These are phyloP conservation scores for Papilionanthe hybrid DNA, from an alignment of 116 monocot genomes.

Conservation along the genomic window DNA sequence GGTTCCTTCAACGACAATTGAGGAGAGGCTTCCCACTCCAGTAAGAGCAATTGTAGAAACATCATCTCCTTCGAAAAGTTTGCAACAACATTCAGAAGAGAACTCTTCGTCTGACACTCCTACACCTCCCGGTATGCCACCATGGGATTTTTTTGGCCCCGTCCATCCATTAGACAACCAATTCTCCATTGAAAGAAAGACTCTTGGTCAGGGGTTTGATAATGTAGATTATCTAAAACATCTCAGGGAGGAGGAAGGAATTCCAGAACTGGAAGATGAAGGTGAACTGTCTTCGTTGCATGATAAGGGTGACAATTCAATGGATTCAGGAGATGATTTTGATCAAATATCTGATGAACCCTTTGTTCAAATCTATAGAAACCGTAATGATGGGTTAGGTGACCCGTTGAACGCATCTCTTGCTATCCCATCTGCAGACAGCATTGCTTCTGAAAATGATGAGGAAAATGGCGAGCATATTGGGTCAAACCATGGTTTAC, in stretches of 20 bases:
- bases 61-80: slow-evolving; percentile 25
- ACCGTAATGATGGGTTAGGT: slow-evolving; percentile 39
- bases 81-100: slow-evolving; percentile 27
- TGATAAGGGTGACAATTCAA: slow-evolving; percentile 36
- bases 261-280: slow-evolving; percentile 82
- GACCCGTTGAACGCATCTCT: slow-evolving; percentile 13
- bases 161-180: slow-evolving; percentile 61
- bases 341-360: slow-evolving; percentile 58
- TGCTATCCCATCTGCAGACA: slow-evolving; percentile 9
- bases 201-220: slow-evolving; percentile 32
- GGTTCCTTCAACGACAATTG: slow-evolving; percentile 37
- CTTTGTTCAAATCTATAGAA: slow-evolving; percentile 70
- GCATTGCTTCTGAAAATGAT: slow-evolving; percentile 27
- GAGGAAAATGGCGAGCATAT: slow-evolving; percentile 24
- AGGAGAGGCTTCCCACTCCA: slow-evolving; percentile 50
- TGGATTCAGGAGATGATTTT: slow-evolving; percentile 71
- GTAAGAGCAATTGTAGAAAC: slow-evolving; percentile 41
- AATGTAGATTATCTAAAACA: slow-evolving; percentile 38
- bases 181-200: slow-evolving; percentile 38
- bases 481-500: slow-evolving; percentile 10
- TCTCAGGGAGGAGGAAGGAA: slow-evolving; percentile 66
- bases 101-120: slow-evolving; percentile 28
- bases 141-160: slow-evolving; percentile 84
- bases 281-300: slow-evolving; percentile 29
- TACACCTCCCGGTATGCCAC: slow-evolving; percentile 31